Base-by-base conservation (phyloP, 2,329 filamentous ascomycete species). In the Fusarium avenaceum region DNA sequence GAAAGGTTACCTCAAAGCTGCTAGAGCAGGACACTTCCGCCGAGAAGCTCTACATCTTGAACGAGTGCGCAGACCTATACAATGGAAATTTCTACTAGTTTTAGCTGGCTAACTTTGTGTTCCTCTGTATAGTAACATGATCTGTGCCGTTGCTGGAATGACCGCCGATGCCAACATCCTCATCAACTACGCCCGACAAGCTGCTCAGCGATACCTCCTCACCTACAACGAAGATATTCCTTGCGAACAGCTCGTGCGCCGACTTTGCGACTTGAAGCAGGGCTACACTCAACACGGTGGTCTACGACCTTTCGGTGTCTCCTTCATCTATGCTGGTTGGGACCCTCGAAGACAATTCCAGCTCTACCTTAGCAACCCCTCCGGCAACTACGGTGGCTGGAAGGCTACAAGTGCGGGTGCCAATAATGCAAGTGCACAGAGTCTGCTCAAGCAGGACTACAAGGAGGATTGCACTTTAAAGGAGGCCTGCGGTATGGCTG, bases 191-290 rank as follows among this genome's bases (percentile, higher is more conserved):
- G 96, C 96, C 79, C 94, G 96, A 75, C 93, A 97, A 88, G 92
- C 93, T 76, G 96, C 96, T 75, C 96, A 99, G 84, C 90, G 92
- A 78, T 98, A 99, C 84, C 95, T 99, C 80, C 89, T 97, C 72
- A 99, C 95, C 76, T 99, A 99, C 87, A 97, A 98, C 86, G 94
- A 97, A 91, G 96, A 99, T 79, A 99, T 99, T 71, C 96, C 96
- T 62, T 99, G 96, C 85, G 96, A 99, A 82, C 96, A 99, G 83
- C 92, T 99, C 60, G 96, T 99, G 65, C 94, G 96, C 75, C 90
- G 93, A 74, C 87, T 99, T 76, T 99, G 96, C 83, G 96, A 99
- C 84, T 85, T 98, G 72, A 99, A 99, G 87, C 96, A 99, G 83
- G 95, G 96, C 66, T 99, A 99, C 85, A 99, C 96, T 70, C 96